Evolutionary conservation across 2,329 filamentous ascomycete species (phyloP), one percentile per base, ranked within the genome.

Genomic region (Blastomyces gilchristii): DNA sequence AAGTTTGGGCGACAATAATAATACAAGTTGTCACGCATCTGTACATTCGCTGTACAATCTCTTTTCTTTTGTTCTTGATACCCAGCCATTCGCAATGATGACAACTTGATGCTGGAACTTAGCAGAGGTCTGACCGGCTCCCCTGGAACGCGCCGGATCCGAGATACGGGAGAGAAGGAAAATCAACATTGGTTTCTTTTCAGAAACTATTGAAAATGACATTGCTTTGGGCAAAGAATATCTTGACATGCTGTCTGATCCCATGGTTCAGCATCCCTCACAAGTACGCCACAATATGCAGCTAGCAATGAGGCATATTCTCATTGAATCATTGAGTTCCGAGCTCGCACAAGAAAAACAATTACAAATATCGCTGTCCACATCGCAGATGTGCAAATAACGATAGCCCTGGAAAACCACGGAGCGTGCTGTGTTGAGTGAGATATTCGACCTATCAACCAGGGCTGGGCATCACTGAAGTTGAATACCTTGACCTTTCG

Each of bases 181-280:
- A 60, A 22, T 8, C 25, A 49, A 60, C 39, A 60, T n/a, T n/a
- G n/a, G 58, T 39, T 60, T 43, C 58, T 18, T 41, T 49, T 28
- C 45, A 28, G 16, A 8, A 47, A 50, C 58, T 60, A 47, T 60
- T 47, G 41, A 49, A 60, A 60, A 41, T 43, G 22, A 22, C 37
- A 34, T 11, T 57, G n/a, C 6, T 25, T 43, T 41, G 54, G n/a
- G 54, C 54, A 43, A n/a, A 45, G 41, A 60, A 60, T 41, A 47
- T 34, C 37, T n/a, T 25, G 37, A 45, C 28, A 39, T 57, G 54
- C 18, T 25, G 5, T 25, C 37, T 22, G 34, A 57, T 57, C 34
- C 54, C 54, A 57, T 41, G 54, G 34, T 43, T 41, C n/a, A 37
- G 52, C 7, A 16, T 41, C 11, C 28, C 53, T 22, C 53, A 22